These are phyloP conservation scores for Nematocida major DNA, from an alignment of 371 early-diverging fungal species.

Conservation along the genomic window DNA sequence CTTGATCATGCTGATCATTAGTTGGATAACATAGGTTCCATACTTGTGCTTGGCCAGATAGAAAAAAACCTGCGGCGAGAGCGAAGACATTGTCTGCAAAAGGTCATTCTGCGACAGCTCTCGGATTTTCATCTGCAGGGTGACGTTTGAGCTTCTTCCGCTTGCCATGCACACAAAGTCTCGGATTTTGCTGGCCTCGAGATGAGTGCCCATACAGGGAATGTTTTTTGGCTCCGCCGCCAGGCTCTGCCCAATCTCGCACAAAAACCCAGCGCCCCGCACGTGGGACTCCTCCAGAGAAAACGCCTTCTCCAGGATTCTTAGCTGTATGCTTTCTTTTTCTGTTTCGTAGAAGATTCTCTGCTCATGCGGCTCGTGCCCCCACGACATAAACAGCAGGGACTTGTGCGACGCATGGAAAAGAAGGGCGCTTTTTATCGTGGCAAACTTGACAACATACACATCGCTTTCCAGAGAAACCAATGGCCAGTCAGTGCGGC, in stretches of 20 bases:
- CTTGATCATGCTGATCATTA: constrained; percentile 47
- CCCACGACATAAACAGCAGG: not conserved
- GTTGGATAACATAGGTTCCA: constrained; percentile 65
- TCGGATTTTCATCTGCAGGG: constrained; percentile 60
- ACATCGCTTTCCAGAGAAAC: not conserved
- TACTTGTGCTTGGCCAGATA: constrained; percentile 63
- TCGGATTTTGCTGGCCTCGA: not conserved
- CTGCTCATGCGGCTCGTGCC: not conserved
- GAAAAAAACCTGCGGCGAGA: constrained; percentile 39
- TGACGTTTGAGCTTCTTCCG: constrained; percentile 60
- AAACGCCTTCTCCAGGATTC: not conserved
- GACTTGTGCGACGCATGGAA: not conserved
- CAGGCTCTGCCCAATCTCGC: not conserved
- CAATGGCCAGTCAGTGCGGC: not conserved
- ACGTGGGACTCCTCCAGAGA: not conserved
- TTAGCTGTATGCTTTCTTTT: not conserved
- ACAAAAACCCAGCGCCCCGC: not conserved
- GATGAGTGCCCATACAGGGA: not conserved
- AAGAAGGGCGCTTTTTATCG: not conserved
- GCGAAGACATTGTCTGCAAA: constrained; percentile 25
- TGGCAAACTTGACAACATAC: not conserved
- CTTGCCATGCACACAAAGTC: constrained; percentile 52
- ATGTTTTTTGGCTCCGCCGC: not conserved
- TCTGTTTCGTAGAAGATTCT: not conserved
- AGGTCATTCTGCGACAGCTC: constrained; percentile 51